Base-by-base conservation (phyloP, 2,329 filamentous ascomycete genomes). In the Pseudogymnoascus sp. region DNA sequence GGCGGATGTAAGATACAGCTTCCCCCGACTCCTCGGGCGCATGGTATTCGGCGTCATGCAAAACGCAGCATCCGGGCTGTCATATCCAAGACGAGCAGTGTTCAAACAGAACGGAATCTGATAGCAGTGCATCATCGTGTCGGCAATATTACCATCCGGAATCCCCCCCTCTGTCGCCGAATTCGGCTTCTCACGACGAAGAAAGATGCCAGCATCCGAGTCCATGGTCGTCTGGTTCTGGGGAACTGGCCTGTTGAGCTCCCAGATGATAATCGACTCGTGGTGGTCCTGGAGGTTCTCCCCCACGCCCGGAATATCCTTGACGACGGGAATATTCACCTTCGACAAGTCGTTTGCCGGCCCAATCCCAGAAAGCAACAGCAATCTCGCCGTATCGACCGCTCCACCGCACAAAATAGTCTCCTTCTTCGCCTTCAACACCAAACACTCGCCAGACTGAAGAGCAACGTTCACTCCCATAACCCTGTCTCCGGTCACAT, bases 71-170 rank as follows among this genome's bases (percentile, higher is more conserved):
- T 77, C 73, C 3, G 76, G 75, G 1, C 68, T 70, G 29, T 72
- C 70, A 72, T 87, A 96, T 68, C 91, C 91, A 10, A 96, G 82
- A 42, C 90, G 87, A 63, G 83, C 79, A 1, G 91, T 96, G 82
- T 96, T 96, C 69, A 92, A 85, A 66, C 88, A 90, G 78, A 96
- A 96, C 62, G 91, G 91, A 69, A 96, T 96, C 77, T 96, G 92
- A 80, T 96, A 96, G 83, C 91, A 96, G 79, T 96, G 91, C 89
- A 95, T 95, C 92, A 96, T 96, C 71, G 96, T 78, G 72, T 96
- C 92, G 67, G 89, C 89, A 63, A 90, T 87, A 66, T 89, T 83
- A 61, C 88, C 88, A 69, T 96, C 91, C 1, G 78, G 74, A 42
- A 83, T 72, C 5, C 73, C 76, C 67, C 81, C 80, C 6, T 77